Evolutionary conservation across 106 monocot genomes (phyloP).

Genomic region (Xerophyta viscosa): DNA sequence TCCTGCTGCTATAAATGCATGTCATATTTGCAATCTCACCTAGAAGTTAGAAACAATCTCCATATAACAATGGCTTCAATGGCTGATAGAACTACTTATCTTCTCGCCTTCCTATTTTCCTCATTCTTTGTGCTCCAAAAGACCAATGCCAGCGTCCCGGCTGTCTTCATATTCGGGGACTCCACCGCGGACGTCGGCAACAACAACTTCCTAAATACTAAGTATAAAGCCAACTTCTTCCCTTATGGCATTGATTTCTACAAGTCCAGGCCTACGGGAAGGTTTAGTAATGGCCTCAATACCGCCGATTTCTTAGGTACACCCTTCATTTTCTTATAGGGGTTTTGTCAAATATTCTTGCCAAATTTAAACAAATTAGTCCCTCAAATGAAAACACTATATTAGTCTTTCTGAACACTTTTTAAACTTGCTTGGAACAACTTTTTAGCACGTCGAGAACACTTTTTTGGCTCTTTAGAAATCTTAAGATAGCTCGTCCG

Average conservation of each 20-base stretch:
- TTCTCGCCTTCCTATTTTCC: neutral
- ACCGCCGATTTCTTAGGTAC: constrained; percentile 57
- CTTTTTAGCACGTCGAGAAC: neutral
- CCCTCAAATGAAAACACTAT: no score
- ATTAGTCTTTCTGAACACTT: no score
- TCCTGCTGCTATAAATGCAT: no score
- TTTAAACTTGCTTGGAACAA: no score
- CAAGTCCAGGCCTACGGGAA: constrained; percentile 40
- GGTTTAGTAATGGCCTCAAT: constrained; percentile 77
- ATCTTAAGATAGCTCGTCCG: no score
- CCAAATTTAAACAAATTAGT: no score
- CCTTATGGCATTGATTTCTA: constrained; percentile 62
- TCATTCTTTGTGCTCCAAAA: neutral
- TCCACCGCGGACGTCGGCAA: constrained; percentile 72
- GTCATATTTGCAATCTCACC: no score
- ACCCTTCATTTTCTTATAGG: neutral
- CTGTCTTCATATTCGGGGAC: constrained; percentile 65
- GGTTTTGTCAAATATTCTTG: no score
- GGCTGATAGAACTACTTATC: neutral
- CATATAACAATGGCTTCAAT: neutral
- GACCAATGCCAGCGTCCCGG: constrained; percentile 19
- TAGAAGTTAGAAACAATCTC: no score
- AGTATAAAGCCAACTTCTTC: constrained; percentile 45
- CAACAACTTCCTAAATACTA: constrained; percentile 47
- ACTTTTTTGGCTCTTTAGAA: neutral